Base-by-base conservation (phyloP, 2,329 filamentous ascomycete species). In the Fusarium abutilonis region DNA sequence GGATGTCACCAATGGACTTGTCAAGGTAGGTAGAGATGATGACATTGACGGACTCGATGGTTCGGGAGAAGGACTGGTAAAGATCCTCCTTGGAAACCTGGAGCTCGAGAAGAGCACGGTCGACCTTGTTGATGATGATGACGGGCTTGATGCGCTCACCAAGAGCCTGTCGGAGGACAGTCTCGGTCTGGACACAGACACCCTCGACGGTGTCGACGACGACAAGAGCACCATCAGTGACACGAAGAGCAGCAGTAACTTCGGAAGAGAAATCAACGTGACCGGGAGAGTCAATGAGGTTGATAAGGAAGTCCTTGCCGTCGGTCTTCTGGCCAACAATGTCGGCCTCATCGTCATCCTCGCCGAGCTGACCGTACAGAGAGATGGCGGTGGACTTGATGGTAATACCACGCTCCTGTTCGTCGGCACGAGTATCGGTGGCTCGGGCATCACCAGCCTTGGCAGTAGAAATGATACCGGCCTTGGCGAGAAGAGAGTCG, bases 261-360 rank as follows among this genome's bases (percentile, higher is more conserved):
- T 99, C 95, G 70, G 95, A 99, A 38, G 95, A 99, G 90, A 99
- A 99, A 85, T 99, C 95, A 85, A 99, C 95, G 94, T 99, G 95
- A 88, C 95, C 95, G 66, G 95, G 95, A 60, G 95, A 99, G 83
- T 99, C 95, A 80, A 99, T 99, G 83, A 99, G 87, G 90, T 99
- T 99, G 89, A 99, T 96, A 86, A 99, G 86, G 90, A 99, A 99
- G 80, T 97, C 92, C 80, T 89, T 90, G 81, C 95, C 95, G 66
- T 93, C 86, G 72, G 92, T 91, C 83, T 92, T 90, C 82, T 93
- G 87, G 79, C 89, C 88, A 71, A 90, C 89, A 72, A 98, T 93
- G 78, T 99, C 95, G 88, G 97, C 96, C 70, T 97, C 77, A 77
- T 98, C 95, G 58, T 97, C 94, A 44, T 86, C 82, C 71, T 91